Evolutionary conservation across 257 asterid genomes (phyloP).

Genomic region (Capsicum chinense): DNA sequence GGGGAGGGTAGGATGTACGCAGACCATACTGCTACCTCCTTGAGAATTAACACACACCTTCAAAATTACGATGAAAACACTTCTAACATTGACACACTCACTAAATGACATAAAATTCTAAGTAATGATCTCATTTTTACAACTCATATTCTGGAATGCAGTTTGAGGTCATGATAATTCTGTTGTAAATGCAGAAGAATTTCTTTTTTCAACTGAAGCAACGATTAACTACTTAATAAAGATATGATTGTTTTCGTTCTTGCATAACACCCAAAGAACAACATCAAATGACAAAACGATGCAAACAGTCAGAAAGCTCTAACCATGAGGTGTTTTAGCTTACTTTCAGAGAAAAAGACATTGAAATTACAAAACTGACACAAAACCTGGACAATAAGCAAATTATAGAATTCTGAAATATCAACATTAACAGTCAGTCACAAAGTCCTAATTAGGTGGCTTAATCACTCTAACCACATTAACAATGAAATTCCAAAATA

Average conservation of each 20-base stretch:
- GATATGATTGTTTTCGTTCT: background rate
- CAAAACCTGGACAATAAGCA: background rate
- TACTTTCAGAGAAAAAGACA: background rate
- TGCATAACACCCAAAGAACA: conserved; percentile 12
- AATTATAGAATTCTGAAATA: background rate
- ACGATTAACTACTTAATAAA: background rate
- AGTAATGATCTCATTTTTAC: background rate
- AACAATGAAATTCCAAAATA: background rate
- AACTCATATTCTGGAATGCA: background rate
- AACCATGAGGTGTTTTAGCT: background rate
- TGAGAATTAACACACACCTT: background rate
- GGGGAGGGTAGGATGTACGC: no score
- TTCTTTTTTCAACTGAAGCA: background rate
- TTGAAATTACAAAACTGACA: background rate
- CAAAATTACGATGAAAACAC: background rate
- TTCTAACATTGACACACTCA: background rate
- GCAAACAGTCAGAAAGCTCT: background rate
- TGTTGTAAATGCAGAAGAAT: background rate
- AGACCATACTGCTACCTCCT: background rate
- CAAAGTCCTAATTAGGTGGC: conserved; percentile 20
- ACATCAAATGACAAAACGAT: background rate
- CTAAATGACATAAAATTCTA: background rate
- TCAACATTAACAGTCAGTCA: background rate
- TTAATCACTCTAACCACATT: background rate
- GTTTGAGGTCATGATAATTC: background rate